Evolutionary conservation across 148 eudicot species (phyloP).

Genomic region (Vaccinium corymbosum): DNA sequence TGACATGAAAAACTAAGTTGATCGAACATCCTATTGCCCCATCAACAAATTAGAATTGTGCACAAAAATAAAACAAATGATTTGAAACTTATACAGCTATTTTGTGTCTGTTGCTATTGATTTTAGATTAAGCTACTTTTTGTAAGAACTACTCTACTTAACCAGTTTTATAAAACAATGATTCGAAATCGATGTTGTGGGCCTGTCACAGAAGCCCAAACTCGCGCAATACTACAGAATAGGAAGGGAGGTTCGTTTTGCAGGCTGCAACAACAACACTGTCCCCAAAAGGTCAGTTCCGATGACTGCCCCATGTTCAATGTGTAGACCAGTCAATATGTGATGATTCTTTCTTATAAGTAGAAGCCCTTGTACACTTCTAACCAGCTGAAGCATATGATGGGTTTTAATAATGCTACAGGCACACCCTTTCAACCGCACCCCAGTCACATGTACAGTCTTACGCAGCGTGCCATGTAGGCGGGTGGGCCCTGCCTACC

Average conservation of each 20-base stretch:
- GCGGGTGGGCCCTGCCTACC: too few species aligned
- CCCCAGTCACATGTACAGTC: too few species aligned
- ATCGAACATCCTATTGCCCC: neutral
- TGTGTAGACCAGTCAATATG: neutral
- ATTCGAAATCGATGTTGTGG: too few species aligned
- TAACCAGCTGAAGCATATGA: neutral
- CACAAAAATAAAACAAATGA: neutral
- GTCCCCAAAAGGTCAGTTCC: too few species aligned
- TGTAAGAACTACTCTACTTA: neutral
- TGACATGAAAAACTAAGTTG: neutral
- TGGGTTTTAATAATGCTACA: neutral
- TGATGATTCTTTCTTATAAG: neutral
- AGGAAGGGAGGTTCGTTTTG: too few species aligned
- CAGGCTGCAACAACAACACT: too few species aligned
- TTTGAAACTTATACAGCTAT: neutral
- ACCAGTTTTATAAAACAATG: neutral
- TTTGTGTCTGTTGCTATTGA: too few species aligned
- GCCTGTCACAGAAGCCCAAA: too few species aligned
- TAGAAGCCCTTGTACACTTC: neutral
- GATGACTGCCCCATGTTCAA: too few species aligned
- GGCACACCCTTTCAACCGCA: too few species aligned
- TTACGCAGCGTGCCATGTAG: too few species aligned
- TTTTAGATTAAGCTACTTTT: neutral
- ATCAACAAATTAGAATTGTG: neutral
- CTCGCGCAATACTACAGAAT: too few species aligned